Base-by-base conservation (phyloP, 2,329 filamentous ascomycete genomes). In the Sarocladium brachiariae region DNA sequence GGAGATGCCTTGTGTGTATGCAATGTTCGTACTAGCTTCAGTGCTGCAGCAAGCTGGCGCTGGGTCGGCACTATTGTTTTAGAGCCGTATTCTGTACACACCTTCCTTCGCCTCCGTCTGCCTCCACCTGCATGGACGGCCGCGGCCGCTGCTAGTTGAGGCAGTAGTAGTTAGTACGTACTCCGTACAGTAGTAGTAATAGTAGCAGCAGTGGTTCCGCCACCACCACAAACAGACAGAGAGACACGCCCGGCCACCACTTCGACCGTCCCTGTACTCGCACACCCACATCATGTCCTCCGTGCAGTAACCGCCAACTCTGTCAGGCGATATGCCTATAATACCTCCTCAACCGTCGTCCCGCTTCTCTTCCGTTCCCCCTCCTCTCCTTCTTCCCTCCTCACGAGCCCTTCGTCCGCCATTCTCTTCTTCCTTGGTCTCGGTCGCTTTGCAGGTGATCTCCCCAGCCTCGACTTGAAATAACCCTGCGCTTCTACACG, bases 361-460 rank as follows among this genome's bases (percentile, higher is more conserved):
- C 70, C 72, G 71, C 71, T 70, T 67, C 68, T 64, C 63, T 60
- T 58, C 57, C 58, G 63, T 53, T 63, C 62, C 65, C 69, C 66
- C 39, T 43, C 65, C 65, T 69, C 60, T 64, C 70, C n/a, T n/a
- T n/a, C n/a, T 69, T 70, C 68, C 67, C 64, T 34, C 52, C 69
- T 50, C 73, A 79, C 76, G 76, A 80, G 68, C 69, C 69, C 71
- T 67, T 75, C 75, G 74, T 80, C 75, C 71, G 69, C 69, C 72
- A 63, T 76, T 77, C 72, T 74, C 74, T 77, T 77, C 73, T 76
- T 73, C 69, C 57, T 58, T 72, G 73, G 72, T 74, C 71, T 69
- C 71, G 74, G 75, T 71, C 74, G 72, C 73, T 75, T 60, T 78
- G 79, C 73, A 81, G 78, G 74, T 73, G 75, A 75, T 74, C 73